phyloP scores from a whole-genome alignment of 176 grass and related monocot species.

The Chrysopogon serrulatus region DNA sequence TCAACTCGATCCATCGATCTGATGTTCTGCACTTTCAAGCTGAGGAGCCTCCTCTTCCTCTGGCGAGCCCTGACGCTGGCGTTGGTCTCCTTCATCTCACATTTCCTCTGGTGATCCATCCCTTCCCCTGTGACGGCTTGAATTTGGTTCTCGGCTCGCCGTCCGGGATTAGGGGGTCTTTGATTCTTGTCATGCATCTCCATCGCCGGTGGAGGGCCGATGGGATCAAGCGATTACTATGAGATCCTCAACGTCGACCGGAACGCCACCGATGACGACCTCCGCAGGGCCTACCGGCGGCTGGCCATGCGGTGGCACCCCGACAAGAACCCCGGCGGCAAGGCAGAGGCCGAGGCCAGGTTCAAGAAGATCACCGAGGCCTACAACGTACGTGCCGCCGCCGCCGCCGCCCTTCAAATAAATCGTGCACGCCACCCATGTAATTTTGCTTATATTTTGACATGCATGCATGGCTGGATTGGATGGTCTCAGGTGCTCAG shows the following conservation, averaged over 20 bases:
- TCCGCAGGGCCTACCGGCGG: constrained; percentile 42
- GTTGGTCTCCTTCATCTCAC: constrained; percentile 15
- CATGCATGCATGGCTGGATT: background rate
- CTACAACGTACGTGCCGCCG: constrained; percentile 36
- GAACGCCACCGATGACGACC: constrained; percentile 44
- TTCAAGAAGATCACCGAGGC: constrained; percentile 69
- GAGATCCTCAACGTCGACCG: constrained; percentile 31
- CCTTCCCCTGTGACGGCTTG: background rate
- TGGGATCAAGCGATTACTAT: constrained; percentile 48
- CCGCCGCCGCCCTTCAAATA: background rate
- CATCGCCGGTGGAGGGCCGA: background rate
- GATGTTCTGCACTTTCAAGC: constrained; percentile 34
- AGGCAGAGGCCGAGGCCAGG: constrained; percentile 43
- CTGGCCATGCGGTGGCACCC: constrained; percentile 65
- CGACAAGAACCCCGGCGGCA: constrained; percentile 46
- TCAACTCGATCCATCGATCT: background rate
- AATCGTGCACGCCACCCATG: background rate
- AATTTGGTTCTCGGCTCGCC: background rate
- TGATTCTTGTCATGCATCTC: constrained; percentile 31
- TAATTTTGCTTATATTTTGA: background rate
- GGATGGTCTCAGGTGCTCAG: constrained; percentile 49
- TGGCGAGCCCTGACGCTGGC: background rate
- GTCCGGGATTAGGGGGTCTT: background rate
- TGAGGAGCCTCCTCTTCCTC: constrained; percentile 35
- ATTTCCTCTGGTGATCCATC: constrained; percentile 43